Conservation (phyloP, 805 yeast genomes). For the Lipomyces yamadae region DNA sequence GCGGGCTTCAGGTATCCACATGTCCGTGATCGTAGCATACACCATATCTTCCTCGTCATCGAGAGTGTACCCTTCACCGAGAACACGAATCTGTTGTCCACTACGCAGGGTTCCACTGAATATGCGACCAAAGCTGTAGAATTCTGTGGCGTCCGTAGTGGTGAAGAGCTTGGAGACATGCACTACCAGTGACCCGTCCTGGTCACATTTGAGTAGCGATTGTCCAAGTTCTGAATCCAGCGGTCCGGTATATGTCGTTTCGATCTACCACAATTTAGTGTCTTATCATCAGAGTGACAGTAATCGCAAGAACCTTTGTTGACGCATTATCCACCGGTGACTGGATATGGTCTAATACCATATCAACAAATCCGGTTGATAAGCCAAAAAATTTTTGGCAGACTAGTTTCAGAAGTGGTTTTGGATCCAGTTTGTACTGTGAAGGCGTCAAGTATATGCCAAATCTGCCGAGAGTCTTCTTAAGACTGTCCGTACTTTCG, state of each 20-base stretch:
- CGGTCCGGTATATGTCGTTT: constrained; percentile 44
- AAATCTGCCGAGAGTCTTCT: constrained; percentile 52
- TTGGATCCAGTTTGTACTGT: constrained; percentile 56
- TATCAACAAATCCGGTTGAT: constrained; percentile 59
- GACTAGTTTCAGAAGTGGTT: constrained; percentile 60
- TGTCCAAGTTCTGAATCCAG: constrained; percentile 37
- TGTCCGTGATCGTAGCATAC: constrained; percentile 43
- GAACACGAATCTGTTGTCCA: constrained; percentile 56
- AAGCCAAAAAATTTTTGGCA: constrained; percentile 60
- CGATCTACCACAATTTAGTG: constrained; percentile 9
- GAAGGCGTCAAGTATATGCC: constrained; percentile 51
- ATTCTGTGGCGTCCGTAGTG: constrained; percentile 56
- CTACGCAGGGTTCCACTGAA: constrained; percentile 60
- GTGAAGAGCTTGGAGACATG: constrained; percentile 64
- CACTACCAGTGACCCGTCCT: constrained; percentile 55
- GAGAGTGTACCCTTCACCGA: constrained; percentile 58
- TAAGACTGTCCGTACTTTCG: constrained; percentile 53
- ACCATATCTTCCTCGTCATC: constrained; percentile 61
- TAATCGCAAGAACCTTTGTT: constrained; percentile 8
- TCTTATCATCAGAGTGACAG: not conserved
- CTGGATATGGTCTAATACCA: constrained; percentile 47
- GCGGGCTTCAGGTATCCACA: constrained; percentile 68
- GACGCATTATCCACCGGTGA: constrained; percentile 50
- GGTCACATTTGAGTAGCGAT: constrained; percentile 46
- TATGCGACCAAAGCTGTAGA: constrained; percentile 65